Evolutionary conservation across 257 asterid genomes (phyloP), one percentile per base, ranked within the genome.

Genomic region (Agastache rugosa): DNA sequence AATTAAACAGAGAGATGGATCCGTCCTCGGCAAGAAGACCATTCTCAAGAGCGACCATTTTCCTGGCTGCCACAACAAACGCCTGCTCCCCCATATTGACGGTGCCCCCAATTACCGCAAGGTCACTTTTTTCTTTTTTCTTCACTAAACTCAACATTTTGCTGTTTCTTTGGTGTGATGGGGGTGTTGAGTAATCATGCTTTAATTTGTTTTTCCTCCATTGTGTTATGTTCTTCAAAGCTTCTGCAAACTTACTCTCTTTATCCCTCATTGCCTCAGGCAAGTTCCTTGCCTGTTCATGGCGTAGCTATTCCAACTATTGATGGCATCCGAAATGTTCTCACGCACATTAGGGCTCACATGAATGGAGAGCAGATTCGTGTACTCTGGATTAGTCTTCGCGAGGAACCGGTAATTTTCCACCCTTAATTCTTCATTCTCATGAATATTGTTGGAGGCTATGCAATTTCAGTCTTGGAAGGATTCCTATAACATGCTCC

Each of bases 41-140:
- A 92, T 94, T 79, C 96, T 94, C 82, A 94, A 94, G 88, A 94
- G 98, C 85, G 98, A 94, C 78, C 98, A 94, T 86, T 94, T 94
- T 74, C 98, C 98, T n/a, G 97, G 97, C 31, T 94, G 98, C 82
- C 98, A 94, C 83, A 94, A 94, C 78, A 94, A 89, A 72, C 93
- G 91, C 77, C 78, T 94, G 82, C 78, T 86, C 61, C 97, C 98
- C 29, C 91, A 92, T 77, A 81, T 94, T 70, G 97, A 94, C 54
- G 97, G 97, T 55, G 97, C 98, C 45, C 98, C 98, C 77, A 94
- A 94, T 82, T 94, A 94, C 80, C 94, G 98, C 72, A 92, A 94
- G 98, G 98, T 91, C 31, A 37, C 17, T 23, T 25, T 23, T 11
- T 9, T 1, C 16, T 25, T 67, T 11, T 45, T 4, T 5, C 8